Evolutionary conservation across 2,329 filamentous ascomycete species (phyloP).

Genomic region (Ophiostoma populinum): DNA sequence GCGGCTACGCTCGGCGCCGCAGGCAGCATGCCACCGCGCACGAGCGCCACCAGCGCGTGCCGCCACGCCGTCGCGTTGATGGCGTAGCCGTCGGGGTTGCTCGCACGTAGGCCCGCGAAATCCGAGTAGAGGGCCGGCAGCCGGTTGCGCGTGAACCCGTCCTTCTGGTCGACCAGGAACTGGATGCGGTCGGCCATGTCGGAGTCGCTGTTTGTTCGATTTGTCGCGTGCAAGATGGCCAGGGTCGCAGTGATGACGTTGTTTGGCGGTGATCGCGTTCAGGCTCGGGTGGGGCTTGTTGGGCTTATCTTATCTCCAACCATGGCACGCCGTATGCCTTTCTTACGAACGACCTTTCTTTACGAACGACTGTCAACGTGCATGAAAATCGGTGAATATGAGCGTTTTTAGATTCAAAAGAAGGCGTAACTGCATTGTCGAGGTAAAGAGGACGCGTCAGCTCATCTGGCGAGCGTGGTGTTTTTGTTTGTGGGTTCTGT

Average conservation of each 20-base stretch:
- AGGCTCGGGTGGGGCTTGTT: too few species aligned
- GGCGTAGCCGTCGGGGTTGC: slow-evolving; percentile 14
- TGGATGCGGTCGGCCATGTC: slow-evolving; percentile 11
- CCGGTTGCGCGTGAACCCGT: slow-evolving; percentile 12
- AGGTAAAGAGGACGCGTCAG: too few species aligned
- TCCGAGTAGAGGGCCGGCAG: slow-evolving; percentile 15
- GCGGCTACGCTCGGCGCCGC: slow-evolving; percentile 4
- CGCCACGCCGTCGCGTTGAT: slow-evolving; percentile 22
- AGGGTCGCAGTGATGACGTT: slow-evolving; percentile 33
- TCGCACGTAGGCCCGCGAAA: slow-evolving; percentile 13
- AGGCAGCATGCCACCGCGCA: slow-evolving; percentile 18
- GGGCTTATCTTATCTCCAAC: too few species aligned
- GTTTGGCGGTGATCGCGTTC: too few species aligned
- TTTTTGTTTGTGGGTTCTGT: too few species aligned
- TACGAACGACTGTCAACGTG: too few species aligned
- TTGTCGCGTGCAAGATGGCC: neutral
- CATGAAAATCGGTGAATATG: too few species aligned
- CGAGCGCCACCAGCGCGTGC: slow-evolving; percentile 16
- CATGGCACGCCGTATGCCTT: too few species aligned
- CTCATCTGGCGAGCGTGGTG: too few species aligned
- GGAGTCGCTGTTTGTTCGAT: neutral
- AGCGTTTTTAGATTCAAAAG: too few species aligned
- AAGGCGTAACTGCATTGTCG: too few species aligned
- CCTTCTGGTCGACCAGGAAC: slow-evolving; percentile 10
- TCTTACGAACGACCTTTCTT: too few species aligned